Evolutionary conservation across 1,284 basidiomycete species (phyloP).

Genomic region (Ceratorhiza oryzae-sativae): DNA sequence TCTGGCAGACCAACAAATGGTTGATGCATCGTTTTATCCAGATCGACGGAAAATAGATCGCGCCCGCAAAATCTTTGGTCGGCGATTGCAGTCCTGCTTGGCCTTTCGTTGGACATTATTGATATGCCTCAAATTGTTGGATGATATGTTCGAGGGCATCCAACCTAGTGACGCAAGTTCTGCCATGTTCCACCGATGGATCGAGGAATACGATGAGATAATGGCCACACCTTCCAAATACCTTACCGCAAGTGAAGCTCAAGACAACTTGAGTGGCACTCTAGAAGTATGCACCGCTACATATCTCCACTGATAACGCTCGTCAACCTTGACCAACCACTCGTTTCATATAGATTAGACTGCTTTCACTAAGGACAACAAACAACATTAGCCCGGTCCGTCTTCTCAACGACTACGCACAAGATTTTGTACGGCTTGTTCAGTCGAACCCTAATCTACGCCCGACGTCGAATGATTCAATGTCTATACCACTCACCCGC

Average conservation of each 20-base stretch:
- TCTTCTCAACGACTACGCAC: background rate
- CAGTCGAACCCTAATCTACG: background rate
- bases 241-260: background rate
- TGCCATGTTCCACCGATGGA: background rate
- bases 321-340: background rate
- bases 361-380: background rate
- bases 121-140: background rate
- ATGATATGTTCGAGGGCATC: background rate
- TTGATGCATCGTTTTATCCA: background rate
- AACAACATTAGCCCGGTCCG: background rate
- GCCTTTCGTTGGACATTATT: background rate
- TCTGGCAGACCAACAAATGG: background rate
- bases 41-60: background rate
- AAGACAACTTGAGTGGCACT: background rate
- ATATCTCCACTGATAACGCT: background rate
- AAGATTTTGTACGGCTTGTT: constrained; percentile 8
- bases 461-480: background rate
- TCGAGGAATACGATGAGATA: background rate
- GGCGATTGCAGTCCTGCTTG: background rate
- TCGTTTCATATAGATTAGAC: background rate
- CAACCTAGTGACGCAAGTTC: background rate
- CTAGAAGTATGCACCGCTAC: background rate
- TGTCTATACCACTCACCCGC: background rate
- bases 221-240: background rate
- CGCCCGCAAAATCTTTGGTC: background rate